phyloP scores from a whole-genome alignment of 2,329 filamentous ascomycete species.

The Phaeosphaeriaceae sp. region DNA sequence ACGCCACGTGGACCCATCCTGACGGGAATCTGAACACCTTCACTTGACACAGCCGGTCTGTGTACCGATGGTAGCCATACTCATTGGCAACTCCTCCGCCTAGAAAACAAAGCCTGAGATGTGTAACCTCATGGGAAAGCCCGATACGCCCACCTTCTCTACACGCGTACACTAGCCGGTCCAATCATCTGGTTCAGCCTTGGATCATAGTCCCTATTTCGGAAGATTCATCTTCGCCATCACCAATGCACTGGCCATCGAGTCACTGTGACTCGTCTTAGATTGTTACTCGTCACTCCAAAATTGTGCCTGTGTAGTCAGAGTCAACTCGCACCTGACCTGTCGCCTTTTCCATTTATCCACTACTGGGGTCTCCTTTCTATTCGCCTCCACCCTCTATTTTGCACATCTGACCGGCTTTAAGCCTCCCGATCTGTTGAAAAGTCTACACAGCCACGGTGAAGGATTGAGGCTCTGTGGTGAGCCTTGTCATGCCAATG shows the following conservation, averaged over 20 bases:
- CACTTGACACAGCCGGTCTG: no score
- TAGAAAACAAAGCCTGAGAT: no score
- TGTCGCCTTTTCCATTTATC: neutral
- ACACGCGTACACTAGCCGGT: neutral
- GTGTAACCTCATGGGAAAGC: no score
- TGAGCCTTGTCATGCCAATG: neutral
- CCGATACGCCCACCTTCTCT: neutral
- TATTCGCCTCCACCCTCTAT: no score
- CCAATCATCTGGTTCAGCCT: neutral
- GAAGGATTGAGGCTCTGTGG: conserved; percentile 1
- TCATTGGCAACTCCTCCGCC: conserved; percentile 6
- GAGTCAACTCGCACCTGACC: conserved; percentile 5
- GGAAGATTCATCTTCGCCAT: no score
- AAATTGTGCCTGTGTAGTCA: no score
- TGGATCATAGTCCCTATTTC: neutral
- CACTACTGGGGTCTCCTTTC: no score
- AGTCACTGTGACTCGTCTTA: conserved; percentile 18
- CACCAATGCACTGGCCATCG: conserved; percentile 11
- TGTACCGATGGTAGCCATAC: conserved; percentile 26
- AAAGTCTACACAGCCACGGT: neutral
- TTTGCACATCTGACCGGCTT: neutral
- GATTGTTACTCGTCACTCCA: conserved; percentile 1
- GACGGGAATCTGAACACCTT: conserved; percentile 1
- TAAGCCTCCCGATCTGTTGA: neutral
- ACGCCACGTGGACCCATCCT: conserved; percentile 35